Conservation (phyloP, 2,329 filamentous ascomycete species). For the Ceratocystis destructans region DNA sequence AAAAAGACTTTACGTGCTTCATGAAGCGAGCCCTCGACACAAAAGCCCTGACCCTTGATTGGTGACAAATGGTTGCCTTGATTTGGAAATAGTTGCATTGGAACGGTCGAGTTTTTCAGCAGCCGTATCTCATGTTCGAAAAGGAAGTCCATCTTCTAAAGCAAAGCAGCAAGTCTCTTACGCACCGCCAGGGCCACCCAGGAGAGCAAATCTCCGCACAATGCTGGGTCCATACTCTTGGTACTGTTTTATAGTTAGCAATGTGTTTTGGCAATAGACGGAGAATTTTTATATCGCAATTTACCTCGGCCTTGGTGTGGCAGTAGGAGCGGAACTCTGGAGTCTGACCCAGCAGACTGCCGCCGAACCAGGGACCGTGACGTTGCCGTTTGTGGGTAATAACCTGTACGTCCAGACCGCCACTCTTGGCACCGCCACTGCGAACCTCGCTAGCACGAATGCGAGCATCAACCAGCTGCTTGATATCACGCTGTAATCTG, state of each 20-base stretch:
- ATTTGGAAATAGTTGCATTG: neutral
- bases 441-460: constrained; percentile 84
- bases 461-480: constrained; percentile 83
- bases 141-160: constrained; percentile 2
- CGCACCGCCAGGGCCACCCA: constrained; percentile 80
- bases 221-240: constrained; percentile 94
- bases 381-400: constrained; percentile 95
- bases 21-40: neutral
- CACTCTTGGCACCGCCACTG: constrained; percentile 83
- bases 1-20: neutral
- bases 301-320: constrained; percentile 71
- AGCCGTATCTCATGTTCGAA: neutral
- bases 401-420: constrained; percentile 90
- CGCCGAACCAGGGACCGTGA: constrained; percentile 97
- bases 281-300: constrained; percentile 15
- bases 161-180: constrained; percentile 28
- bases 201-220: constrained; percentile 81
- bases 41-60: neutral
- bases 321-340: constrained; percentile 98
- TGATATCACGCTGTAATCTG: constrained; percentile 90
- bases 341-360: constrained; percentile 88
- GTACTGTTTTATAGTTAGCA: constrained; percentile 42
- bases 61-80: neutral
- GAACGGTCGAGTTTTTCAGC: neutral
- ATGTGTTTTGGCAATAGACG: neutral